Base-by-base conservation (phyloP, 2,329 filamentous ascomycete genomes). In the Colletotrichum lini region DNA sequence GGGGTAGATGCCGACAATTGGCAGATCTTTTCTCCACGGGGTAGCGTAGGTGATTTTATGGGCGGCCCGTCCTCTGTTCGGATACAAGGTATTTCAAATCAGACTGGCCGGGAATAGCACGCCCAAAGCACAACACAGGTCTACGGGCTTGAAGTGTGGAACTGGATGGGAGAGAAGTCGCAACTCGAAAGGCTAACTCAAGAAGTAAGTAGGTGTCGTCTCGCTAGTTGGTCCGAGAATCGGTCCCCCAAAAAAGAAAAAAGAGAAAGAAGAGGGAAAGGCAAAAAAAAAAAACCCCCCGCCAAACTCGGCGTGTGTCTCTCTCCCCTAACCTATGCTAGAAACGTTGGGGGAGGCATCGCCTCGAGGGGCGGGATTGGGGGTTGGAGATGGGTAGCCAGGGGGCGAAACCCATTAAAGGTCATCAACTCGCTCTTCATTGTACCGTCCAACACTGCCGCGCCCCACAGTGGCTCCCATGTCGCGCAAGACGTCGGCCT, bases 391-490 rank as follows among this genome's bases (percentile, higher is more conserved):
- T 59, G 38, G 53, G 62, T 15, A 64, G 13, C 61, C 50, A 44
- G 67, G 44, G 59, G 64, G 60, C 58, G 54, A 45, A 67, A 59
- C 58, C 45, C 63, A 54, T 49, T 45, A 60, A 73, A 67, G 73
- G 72, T 73, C 67, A 73, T 73, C 71, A 60, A 23, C 71, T 74
- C 73, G 73, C 73, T 73, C 59, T 70, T 67, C 62, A 74, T 73
- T 74, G 72, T 66, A 60, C 73, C 73, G 71, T 60, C 35, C 23
- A 18, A 56, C 59, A 72, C 38, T 72, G 47, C 72, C 72, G 63
- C 47, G 52, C 69, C 35, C 69, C 69, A 64, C 72, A 26, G 30
- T 52, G 45, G 45, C 13, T 62, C 40, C 69, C 21, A 40, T 38
- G 13, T 30, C 15, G 52, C 47, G 47, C 50, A 60, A 54, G 69